Evolutionary conservation across 2,329 filamentous ascomycete genomes (phyloP), one percentile per base, ranked within the genome.

Genomic region (Phoma sp.): DNA sequence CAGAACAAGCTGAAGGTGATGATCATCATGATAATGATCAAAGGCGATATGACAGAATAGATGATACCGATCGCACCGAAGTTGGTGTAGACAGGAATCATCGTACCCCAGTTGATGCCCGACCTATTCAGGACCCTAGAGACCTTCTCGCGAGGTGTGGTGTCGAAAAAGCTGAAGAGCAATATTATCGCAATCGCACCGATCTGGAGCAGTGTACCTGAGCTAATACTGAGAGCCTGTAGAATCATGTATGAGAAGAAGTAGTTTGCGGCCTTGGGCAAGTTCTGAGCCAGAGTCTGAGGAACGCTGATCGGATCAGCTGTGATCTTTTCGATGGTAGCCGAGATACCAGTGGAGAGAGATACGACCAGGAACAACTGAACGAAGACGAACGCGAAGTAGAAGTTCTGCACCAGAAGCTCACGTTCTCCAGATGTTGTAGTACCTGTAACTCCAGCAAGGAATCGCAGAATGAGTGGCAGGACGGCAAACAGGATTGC

Each of bases 231-330:
- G 65, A 98, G 82, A 0, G 93, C 91, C 68, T 98, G 95, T 8
- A 99, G 86, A 70, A 97, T 89, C 87, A 99, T 93, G 82, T 99
- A 99, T 1, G 91, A 93, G 81, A 97, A 98, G 80, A 98, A 99
- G 75, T 98, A 99, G 71, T 97, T 96, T 64, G 91, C 89, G 0
- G 93, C 89, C 63, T 86, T 89, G 2, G 95, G 95, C 4, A 99
- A 79, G 56, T 93, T 95, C 9, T 80, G 73, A 0, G 93, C 93
- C 25, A 99, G 78, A 0, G 89, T 81, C 14, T 85, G 74, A 0
- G 95, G 85, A 52, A 96, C 84, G 33, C 82, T 82, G n/a, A 79
- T 77, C 7, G 91, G 86, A 40, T 90, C 82, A 32, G 84, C 74
- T 3, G 89, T 79, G 9, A 95, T 72, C n/a, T 84, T 79, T 14